Percentiles rank a stretch among this genome's conserved stretches.
Evolutionary conservation across 345 rosid genomes (phyloP).

Genomic region (Citrus medica): DNA sequence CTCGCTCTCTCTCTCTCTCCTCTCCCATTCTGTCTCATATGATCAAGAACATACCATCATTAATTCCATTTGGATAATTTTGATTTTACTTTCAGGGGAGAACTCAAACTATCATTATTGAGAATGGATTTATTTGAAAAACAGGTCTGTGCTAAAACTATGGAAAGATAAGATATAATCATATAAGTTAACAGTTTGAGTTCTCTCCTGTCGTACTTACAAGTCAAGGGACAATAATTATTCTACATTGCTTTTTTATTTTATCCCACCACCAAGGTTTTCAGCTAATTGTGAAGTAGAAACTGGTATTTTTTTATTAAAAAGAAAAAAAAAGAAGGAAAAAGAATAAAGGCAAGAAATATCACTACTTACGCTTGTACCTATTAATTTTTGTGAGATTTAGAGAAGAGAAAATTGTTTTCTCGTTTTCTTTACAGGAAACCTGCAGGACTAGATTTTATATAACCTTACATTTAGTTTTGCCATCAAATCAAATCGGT

Average conservation of each 20-base stretch:
- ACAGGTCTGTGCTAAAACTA: too few species aligned
- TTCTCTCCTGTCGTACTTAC: not conserved
- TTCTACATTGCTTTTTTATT: not conserved
- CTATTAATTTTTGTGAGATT: too few species aligned
- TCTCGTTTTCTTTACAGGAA: too few species aligned
- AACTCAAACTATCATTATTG: too few species aligned
- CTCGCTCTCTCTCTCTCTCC: not conserved
- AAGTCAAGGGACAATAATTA: not conserved
- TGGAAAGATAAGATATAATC: too few species aligned
- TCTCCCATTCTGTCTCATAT: not conserved
- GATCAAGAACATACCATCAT: not conserved
- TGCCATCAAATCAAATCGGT: constrained; percentile 4
- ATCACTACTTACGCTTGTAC: too few species aligned
- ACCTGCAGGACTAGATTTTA: too few species aligned
- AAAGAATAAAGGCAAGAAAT: too few species aligned
- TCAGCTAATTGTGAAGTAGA: not conserved
- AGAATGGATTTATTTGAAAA: too few species aligned
- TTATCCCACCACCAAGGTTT: not conserved
- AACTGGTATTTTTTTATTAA: not conserved
- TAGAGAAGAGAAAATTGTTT: too few species aligned
- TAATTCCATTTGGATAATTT: not conserved
- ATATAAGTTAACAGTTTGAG: not conserved
- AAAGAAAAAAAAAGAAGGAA: too few species aligned
- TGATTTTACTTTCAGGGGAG: not conserved
- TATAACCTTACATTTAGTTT: not conserved